Evolutionary conservation across 1,284 basidiomycete genomes (phyloP), one percentile per base, ranked within the genome.

Genomic region (Cryptococcus sp.): DNA sequence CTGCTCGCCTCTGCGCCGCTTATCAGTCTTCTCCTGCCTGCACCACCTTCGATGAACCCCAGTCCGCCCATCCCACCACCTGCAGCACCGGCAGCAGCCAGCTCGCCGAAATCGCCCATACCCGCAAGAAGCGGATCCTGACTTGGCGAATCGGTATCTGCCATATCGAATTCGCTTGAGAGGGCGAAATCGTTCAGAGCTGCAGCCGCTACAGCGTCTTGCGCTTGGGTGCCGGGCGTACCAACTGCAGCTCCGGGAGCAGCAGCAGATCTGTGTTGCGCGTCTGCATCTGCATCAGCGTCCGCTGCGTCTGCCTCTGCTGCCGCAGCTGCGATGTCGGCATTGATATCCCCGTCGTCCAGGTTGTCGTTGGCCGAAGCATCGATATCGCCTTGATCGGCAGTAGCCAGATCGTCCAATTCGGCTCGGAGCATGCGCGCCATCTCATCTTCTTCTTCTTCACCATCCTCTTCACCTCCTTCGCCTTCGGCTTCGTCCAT

Each of bases 331-430:
- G 31, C 31, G 7, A 35, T 35, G 10, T 53, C 38, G 22, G 47
- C 22, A n/a, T 27, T 23, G 20, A 40, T 35, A 8, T 22, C 50
- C 7, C 40, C 38, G 54, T 19, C 47, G 31, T 35, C 31, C 31
- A 35, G 13, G 10, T 5, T 13, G 31, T 35, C 31, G 31, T 35
- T 48, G 50, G 2, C 53, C 62, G 0, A 57, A 58, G 22, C 35
- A 47, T 6, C 50, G 22, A 53, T 45, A 19, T 13, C 31, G 31
- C 31, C 31, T 35, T 35, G 31, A 13, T 35, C 31, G 31, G 31
- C 31, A 35, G 31, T 45, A 3, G 42, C 25, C 87, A 86, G 68
- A 67, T 65, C 63, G 47, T 60, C 66, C 47, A 74, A 56, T 56
- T 69, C 68, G 22, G 66, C 70, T 31, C 64, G 56, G 17, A 74